Percentiles rank a stretch among this genome's conserved stretches.
These are phyloP conservation scores for Alternaria sp. DNA, from an alignment of 2,329 filamentous ascomycete species.

Conservation along the genomic window DNA sequence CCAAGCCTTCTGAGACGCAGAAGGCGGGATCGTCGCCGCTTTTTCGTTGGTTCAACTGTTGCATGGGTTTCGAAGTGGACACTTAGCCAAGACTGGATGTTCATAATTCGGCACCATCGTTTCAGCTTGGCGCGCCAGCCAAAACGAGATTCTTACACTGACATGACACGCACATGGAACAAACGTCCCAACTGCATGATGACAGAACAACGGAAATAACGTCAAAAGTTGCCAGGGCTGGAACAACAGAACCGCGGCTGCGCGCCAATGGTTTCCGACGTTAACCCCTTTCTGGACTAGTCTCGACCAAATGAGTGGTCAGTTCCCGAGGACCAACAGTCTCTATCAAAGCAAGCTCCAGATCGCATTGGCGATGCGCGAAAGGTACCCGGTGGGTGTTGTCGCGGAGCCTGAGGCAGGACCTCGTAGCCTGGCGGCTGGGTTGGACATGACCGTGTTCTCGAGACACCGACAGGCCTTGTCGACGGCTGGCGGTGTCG, in stretches of 20 bases:
- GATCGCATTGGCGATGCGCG: neutral
- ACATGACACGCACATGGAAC: conserved; percentile 40
- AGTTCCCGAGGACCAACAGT: neutral
- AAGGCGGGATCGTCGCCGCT: conserved; percentile 17
- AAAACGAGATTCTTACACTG: conserved; percentile 16
- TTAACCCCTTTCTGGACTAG: neutral
- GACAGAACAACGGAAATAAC: conserved; percentile 6
- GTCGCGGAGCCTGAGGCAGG: neutral
- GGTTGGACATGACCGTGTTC: conserved; percentile 2
- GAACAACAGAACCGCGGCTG: neutral
- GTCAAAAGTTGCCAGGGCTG: conserved; percentile 5
- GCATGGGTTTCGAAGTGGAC: conserved; percentile 33
- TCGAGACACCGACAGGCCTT: conserved; percentile 16
- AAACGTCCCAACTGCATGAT: conserved; percentile 1
- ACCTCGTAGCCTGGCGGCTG: neutral
- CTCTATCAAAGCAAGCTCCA: neutral
- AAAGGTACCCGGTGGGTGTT: neutral
- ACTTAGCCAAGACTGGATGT: conserved; percentile 36
- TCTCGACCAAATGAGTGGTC: neutral
- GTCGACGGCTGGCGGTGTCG: conserved; percentile 10
- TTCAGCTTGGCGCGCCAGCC: conserved; percentile 46
- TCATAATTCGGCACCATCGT: conserved; percentile 41
- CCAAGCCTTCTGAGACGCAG: conserved; percentile 35
- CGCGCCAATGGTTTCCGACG: neutral
- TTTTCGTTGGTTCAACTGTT: conserved; percentile 30